Conservation (phyloP, 306 rosid species). For the Casuarina equisetifolia region DNA sequence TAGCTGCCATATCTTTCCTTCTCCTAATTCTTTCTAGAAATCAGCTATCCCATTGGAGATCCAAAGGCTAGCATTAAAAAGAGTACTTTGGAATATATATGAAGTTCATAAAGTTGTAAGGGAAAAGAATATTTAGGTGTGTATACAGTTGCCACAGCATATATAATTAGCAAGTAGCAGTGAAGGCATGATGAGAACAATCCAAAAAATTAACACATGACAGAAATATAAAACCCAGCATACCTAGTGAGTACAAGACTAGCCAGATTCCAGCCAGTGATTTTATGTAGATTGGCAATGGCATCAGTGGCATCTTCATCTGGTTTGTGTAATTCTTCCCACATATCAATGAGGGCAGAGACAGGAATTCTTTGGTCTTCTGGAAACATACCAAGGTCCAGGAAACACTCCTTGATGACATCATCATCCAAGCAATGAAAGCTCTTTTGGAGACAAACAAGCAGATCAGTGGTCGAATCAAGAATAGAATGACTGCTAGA, state of each 20-base stretch:
- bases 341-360: slow-evolving; percentile 31
- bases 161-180: neutral
- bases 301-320: slow-evolving; percentile 13
- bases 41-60: neutral
- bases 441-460: slow-evolving; percentile 43
- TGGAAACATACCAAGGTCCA: slow-evolving; percentile 45
- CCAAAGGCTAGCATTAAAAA: neutral
- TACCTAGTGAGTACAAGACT: slow-evolving; percentile 31
- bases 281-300: slow-evolving; percentile 8
- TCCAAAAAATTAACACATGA: neutral
- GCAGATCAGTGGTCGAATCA: slow-evolving; percentile 21
- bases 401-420: slow-evolving; percentile 49
- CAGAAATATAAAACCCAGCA: slow-evolving; percentile 1
- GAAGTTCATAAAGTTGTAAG: neutral
- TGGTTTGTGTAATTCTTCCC: slow-evolving; percentile 21
- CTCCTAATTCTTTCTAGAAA: neutral
- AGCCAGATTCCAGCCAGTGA: neutral
- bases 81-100: neutral
- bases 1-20: neutral
- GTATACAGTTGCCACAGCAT: neutral
- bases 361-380: slow-evolving; percentile 35
- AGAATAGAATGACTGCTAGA: slow-evolving; percentile 37
- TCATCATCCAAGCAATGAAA: slow-evolving; percentile 36
- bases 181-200: neutral
- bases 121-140: neutral